These are phyloP conservation scores for Cudoniella acicularis DNA, from an alignment of 495 filamentous ascomycete genomes.

Conservation along the genomic window DNA sequence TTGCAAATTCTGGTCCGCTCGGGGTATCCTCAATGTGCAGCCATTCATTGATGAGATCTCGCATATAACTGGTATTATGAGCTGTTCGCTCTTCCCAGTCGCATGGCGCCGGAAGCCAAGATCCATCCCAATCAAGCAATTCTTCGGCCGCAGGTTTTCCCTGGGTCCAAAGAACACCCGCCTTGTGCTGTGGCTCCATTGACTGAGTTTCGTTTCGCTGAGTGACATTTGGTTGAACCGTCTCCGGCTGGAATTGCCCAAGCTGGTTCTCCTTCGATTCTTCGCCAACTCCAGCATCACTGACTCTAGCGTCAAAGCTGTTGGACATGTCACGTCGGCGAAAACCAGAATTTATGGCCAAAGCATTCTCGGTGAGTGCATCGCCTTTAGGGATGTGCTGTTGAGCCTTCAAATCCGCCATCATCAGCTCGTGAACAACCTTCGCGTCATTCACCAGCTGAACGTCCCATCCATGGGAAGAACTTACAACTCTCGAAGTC, in stretches of 20 bases:
- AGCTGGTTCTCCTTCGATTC: conserved; percentile 12
- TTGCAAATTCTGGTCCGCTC: neutral
- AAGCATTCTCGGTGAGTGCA: conserved; percentile 5
- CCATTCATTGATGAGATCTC: conserved; percentile 20
- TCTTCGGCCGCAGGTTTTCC: conserved; percentile 4
- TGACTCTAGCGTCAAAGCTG: conserved; percentile 15
- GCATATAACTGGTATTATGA: conserved; percentile 9
- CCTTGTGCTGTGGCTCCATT: no score
- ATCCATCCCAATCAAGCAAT: conserved; percentile 15
- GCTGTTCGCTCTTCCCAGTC: conserved; percentile 19
- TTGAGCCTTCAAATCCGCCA: neutral
- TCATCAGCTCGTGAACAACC: neutral
- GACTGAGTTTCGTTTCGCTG: no score
- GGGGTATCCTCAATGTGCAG: neutral
- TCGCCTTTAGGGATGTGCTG: neutral
- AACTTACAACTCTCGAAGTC: no score
- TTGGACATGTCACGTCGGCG: neutral
- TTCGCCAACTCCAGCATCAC: conserved; percentile 14
- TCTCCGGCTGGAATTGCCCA: no score
- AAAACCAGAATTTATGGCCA: neutral
- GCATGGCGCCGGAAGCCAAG: conserved; percentile 8
- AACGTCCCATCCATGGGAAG: neutral
- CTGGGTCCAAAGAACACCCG: conserved; percentile 12
- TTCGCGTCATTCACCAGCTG: neutral
- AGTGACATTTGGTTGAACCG: no score